A percentile compares a stretch with the other conserved stretches of the same genome.
Conservation (phyloP, 164 flowering plant species). For the Euptelea pleiosperma region DNA sequence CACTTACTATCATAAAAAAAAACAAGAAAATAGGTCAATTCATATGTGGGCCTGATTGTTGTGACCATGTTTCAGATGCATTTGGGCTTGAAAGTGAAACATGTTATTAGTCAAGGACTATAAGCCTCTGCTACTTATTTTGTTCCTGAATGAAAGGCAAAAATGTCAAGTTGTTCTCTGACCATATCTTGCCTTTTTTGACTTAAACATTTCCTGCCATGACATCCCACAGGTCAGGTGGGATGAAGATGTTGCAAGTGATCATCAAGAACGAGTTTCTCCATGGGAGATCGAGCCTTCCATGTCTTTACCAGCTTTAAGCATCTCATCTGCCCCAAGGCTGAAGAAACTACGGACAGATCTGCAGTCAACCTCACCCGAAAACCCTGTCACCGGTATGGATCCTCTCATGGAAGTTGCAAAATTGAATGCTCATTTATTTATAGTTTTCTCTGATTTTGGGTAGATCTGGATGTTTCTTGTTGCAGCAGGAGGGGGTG, state of each 20-base stretch:
- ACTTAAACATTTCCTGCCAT: background rate
- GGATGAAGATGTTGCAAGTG: conserved; percentile 63
- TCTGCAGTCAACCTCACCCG: conserved; percentile 40
- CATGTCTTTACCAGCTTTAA: conserved; percentile 57
- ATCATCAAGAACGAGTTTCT: conserved; percentile 71
- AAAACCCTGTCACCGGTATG: conserved; percentile 48
- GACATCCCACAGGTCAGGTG: conserved; percentile 63
- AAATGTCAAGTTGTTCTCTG: too few species aligned
- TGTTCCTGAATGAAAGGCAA: too few species aligned
- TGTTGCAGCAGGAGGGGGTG: conserved; percentile 39
- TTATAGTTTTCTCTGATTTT: background rate
- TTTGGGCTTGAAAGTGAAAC: too few species aligned
- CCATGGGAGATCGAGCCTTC: conserved; percentile 95
- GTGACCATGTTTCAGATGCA: too few species aligned
- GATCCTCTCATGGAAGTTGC: conserved; percentile 1
- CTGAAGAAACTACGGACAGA: conserved; percentile 65
- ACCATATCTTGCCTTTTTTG: background rate
- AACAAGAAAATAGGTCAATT: too few species aligned
- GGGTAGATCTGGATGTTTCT: conserved; percentile 7
- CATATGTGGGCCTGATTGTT: too few species aligned
- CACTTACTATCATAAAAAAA: too few species aligned
- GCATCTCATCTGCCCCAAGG: conserved; percentile 65
- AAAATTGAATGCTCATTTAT: background rate
- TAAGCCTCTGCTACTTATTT: too few species aligned
- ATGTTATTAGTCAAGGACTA: too few species aligned